These are phyloP conservation scores for Mucor lusitanicus DNA, from an alignment of 371 early-diverging fungal genomes.

Conservation along the genomic window DNA sequence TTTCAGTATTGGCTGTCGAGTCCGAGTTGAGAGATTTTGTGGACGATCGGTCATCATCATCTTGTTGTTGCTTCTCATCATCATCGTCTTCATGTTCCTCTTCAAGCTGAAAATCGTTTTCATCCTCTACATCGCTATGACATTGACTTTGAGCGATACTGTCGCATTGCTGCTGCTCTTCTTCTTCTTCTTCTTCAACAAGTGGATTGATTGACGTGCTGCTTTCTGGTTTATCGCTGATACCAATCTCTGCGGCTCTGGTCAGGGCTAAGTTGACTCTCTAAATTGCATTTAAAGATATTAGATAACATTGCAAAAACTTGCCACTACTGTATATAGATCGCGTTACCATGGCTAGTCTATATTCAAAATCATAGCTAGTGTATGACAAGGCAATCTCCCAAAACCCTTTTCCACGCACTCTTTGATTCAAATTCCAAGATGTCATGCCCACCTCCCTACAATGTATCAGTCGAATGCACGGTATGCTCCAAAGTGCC, in stretches of 20 bases:
- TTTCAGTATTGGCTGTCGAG: not conserved
- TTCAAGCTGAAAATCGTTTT: not conserved
- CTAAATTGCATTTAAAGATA: not conserved
- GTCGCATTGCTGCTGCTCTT: not conserved
- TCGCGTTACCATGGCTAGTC: constrained; percentile 38
- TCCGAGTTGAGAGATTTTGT: not conserved
- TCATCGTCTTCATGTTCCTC: not conserved
- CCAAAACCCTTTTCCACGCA: constrained; percentile 38
- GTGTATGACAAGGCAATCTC: constrained; percentile 33
- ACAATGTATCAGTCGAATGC: not conserved
- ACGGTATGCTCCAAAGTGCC: too few relatives aligned
- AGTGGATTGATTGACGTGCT: not conserved
- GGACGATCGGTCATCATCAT: not conserved
- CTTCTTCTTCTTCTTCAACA: too few relatives aligned
- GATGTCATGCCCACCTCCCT: constrained; percentile 50
- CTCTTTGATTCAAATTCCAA: constrained; percentile 41
- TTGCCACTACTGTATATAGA: too few relatives aligned
- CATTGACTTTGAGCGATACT: not conserved
- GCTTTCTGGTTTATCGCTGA: not conserved
- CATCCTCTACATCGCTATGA: not conserved
- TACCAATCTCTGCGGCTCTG: constrained; percentile 8
- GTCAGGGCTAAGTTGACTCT: constrained; percentile 15
- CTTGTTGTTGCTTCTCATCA: not conserved
- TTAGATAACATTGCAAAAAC: not conserved
- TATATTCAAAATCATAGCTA: constrained; percentile 47